Percentiles rank a stretch among this genome's conserved stretches.
Conservation (phyloP, 768 basidiomycete species). For the Imleria badia region DNA sequence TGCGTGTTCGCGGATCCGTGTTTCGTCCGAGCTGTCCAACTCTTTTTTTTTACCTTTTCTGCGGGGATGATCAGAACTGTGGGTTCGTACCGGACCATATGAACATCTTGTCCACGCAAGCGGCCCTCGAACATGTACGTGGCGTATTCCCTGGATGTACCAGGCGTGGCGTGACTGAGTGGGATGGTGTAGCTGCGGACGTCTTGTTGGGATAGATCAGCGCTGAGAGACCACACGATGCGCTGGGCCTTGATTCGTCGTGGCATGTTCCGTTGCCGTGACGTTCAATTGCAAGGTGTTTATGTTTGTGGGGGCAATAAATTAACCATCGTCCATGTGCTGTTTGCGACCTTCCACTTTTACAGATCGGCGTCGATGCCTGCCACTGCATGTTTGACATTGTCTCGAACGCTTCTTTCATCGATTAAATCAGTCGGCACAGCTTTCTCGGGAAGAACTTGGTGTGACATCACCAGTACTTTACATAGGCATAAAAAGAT, state of each 20-base stretch:
- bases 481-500: too few relatives aligned
- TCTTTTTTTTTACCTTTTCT: too few relatives aligned
- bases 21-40: background rate
- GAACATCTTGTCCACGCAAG: constrained; percentile 61
- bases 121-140: constrained; percentile 60
- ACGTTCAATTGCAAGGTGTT: too few relatives aligned
- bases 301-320: too few relatives aligned
- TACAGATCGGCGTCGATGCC: too few relatives aligned
- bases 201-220: constrained; percentile 48
- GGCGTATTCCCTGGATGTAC: background rate
- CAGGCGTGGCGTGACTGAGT: background rate
- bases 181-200: constrained; percentile 46
- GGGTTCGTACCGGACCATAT: constrained; percentile 68
- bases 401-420: too few relatives aligned
- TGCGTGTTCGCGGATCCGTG: constrained; percentile 41
- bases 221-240: constrained; percentile 50
- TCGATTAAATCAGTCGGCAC: too few relatives aligned
- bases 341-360: too few relatives aligned
- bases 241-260: constrained; percentile 46
- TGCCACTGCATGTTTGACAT: too few relatives aligned
- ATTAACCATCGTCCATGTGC: too few relatives aligned
- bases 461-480: too few relatives aligned
- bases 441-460: too few relatives aligned
- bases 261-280: constrained; percentile 18
- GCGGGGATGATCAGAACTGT: constrained; percentile 41